phyloP scores from a whole-genome alignment of 345 rosid genomes.

The Salix purpurea region DNA sequence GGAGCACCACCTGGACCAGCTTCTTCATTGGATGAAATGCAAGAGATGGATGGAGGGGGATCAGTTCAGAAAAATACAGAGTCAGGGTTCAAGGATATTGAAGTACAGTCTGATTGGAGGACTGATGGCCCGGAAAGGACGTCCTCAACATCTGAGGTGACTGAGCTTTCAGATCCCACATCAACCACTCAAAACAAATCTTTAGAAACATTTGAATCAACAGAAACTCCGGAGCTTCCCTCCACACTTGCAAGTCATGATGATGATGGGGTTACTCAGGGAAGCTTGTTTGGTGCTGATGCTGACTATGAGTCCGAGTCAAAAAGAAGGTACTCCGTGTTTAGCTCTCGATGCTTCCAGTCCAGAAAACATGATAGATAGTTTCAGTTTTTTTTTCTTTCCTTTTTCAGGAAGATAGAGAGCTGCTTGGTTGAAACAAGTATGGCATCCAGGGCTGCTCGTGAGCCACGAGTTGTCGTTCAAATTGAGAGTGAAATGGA shows the following conservation, averaged over 20 bases:
- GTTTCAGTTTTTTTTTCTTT: background rate
- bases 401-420: slow-evolving; percentile 65
- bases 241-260: slow-evolving; percentile 77
- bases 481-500: slow-evolving; percentile 67
- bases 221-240: slow-evolving; percentile 52
- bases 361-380: background rate
- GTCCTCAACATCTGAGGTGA: slow-evolving; percentile 48
- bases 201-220: slow-evolving; percentile 34
- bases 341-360: background rate
- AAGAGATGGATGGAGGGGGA: slow-evolving; percentile 35
- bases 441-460: slow-evolving; percentile 58
- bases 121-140: slow-evolving; percentile 53
- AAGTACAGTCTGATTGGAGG: slow-evolving; percentile 30
- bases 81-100: slow-evolving; percentile 28
- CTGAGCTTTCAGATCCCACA: slow-evolving; percentile 47
- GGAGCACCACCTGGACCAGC: slow-evolving; percentile 33
- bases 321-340: slow-evolving; percentile 67
- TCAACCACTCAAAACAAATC: slow-evolving; percentile 34
- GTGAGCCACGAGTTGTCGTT: slow-evolving; percentile 63
- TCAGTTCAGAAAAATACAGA: slow-evolving; percentile 32
- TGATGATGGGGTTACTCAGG: slow-evolving; percentile 59
- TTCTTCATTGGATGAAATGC: slow-evolving; percentile 31
- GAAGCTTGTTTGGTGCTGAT: slow-evolving; percentile 59
- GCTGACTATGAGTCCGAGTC: slow-evolving; percentile 84
- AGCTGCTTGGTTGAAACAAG: slow-evolving; percentile 67